phyloP scores from a whole-genome alignment of 1,284 basidiomycete species.

The Trichosporon sp. region DNA sequence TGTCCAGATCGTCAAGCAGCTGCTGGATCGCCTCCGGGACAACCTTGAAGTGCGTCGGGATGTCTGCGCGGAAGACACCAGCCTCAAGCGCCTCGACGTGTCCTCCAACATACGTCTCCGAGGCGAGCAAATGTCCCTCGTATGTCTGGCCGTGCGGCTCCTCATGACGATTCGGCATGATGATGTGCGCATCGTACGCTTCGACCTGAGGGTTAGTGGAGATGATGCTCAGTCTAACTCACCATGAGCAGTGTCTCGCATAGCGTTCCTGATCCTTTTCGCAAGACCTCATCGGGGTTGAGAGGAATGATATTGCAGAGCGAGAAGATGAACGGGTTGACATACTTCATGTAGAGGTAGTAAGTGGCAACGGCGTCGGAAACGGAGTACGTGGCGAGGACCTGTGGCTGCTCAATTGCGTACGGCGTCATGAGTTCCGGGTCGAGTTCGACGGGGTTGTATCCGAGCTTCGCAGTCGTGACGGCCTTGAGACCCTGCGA shows the following conservation, averaged over 20 bases:
- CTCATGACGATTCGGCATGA: slow-evolving; percentile 97
- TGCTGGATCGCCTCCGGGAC: slow-evolving; percentile 81
- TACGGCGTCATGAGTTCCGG: slow-evolving; percentile 99
- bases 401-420: slow-evolving; percentile 91
- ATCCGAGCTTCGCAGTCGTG: slow-evolving; percentile 92
- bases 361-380: slow-evolving; percentile 99
- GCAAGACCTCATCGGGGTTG: slow-evolving; percentile 90
- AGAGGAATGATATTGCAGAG: slow-evolving; percentile 99
- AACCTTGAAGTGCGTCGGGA: slow-evolving; percentile 91
- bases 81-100: slow-evolving; percentile 98
- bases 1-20: slow-evolving; percentile 92
- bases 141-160: slow-evolving; percentile 89
- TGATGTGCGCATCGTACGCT: slow-evolving; percentile 83
- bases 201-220: slow-evolving; percentile 65
- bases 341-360: slow-evolving; percentile 99
- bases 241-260: slow-evolving; percentile 99
- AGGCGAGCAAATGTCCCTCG: slow-evolving; percentile 90
- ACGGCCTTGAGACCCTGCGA: slow-evolving; percentile 98
- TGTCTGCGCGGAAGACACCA: slow-evolving; percentile 96
- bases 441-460: slow-evolving; percentile 95
- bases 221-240: slow-evolving; percentile 30
- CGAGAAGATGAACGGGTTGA: slow-evolving; percentile 99
- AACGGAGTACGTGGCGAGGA: slow-evolving; percentile 94
- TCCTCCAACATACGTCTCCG: slow-evolving; percentile 97
- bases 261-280: slow-evolving; percentile 93